These are phyloP conservation scores for Taiwanofungus camphoratus DNA, from an alignment of 1,284 basidiomycete species.

Conservation along the genomic window DNA sequence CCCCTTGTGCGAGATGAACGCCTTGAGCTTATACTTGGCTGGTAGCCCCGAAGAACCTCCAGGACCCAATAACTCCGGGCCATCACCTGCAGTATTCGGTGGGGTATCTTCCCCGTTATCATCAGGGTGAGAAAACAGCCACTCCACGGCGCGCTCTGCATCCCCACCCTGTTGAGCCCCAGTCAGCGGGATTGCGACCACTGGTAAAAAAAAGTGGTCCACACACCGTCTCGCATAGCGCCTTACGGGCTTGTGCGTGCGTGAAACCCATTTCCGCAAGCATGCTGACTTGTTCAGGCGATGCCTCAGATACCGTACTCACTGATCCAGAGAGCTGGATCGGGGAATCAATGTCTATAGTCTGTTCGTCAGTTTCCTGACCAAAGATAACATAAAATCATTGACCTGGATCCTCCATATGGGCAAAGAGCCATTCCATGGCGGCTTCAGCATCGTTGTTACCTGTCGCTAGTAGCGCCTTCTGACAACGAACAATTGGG, in stretches of 20 bases:
- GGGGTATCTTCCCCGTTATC: slow-evolving; percentile 67
- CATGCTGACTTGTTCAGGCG: slow-evolving; percentile 64
- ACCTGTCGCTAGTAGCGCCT: slow-evolving; percentile 86
- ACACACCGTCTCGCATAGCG: slow-evolving; percentile 80
- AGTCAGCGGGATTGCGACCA: neutral
- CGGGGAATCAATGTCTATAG: slow-evolving; percentile 80
- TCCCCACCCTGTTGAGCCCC: slow-evolving; percentile 51
- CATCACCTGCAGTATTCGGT: slow-evolving; percentile 22
- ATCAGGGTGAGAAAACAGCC: slow-evolving; percentile 95
- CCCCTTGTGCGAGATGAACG: slow-evolving; percentile 97
- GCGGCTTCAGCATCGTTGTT: slow-evolving; percentile 76
- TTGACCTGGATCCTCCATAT: slow-evolving; percentile 91
- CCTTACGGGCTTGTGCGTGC: slow-evolving; percentile 78
- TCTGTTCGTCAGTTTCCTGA: neutral
- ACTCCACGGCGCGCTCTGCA: slow-evolving; percentile 86
- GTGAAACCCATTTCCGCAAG: slow-evolving; percentile 95
- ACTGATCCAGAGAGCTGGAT: slow-evolving; percentile 37
- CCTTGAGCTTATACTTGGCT: slow-evolving; percentile 77
- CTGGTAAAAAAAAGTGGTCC: neutral
- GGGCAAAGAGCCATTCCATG: slow-evolving; percentile 94
- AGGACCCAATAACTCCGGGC: slow-evolving; percentile 14
- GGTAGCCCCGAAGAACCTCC: slow-evolving; percentile 62
- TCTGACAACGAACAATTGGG: slow-evolving; percentile 76
- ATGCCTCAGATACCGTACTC: slow-evolving; percentile 45
- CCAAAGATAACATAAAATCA: slow-evolving; percentile 2